Evolutionary conservation across 257 asterid species (phyloP).

Genomic region (Forsythia suspensa): DNA sequence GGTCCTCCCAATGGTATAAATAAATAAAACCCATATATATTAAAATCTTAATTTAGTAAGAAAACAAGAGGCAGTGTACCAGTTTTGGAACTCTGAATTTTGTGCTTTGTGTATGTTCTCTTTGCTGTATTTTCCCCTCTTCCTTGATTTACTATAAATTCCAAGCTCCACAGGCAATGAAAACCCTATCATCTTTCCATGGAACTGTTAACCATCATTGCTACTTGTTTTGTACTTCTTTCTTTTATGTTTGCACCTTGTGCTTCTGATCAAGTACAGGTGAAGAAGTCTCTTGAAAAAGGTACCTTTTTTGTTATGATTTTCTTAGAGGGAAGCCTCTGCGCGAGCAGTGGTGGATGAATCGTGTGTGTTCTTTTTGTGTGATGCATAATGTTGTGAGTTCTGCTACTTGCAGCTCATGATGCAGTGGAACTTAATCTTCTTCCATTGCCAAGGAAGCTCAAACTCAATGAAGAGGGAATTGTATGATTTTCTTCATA

Average conservation of each 20-base stretch:
- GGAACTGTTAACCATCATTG: slow-evolving; percentile 31
- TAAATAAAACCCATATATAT: background rate
- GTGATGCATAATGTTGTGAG: background rate
- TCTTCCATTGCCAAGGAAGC: slow-evolving; percentile 44
- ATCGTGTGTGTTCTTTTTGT: background rate
- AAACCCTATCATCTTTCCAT: slow-evolving; percentile 25
- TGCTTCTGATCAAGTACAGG: slow-evolving; percentile 32
- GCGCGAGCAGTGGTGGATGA: background rate
- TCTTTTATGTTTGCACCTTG: slow-evolving; percentile 35
- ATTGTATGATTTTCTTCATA: slow-evolving; percentile 22
- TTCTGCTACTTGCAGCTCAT: slow-evolving; percentile 27
- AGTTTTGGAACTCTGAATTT: slow-evolving; percentile 59
- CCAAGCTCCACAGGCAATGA: slow-evolving; percentile 12
- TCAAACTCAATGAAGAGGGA: slow-evolving; percentile 37
- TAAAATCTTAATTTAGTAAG: slow-evolving; percentile 23
- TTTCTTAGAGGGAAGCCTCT: background rate
- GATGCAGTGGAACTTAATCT: slow-evolving; percentile 22
- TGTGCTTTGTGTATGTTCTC: slow-evolving; percentile 69
- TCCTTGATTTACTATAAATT: slow-evolving; percentile 39
- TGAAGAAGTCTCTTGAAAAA: slow-evolving; percentile 21
- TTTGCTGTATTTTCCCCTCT: slow-evolving; percentile 15
- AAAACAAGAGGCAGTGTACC: slow-evolving; percentile 24
- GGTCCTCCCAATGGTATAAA: background rate
- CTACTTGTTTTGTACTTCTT: slow-evolving; percentile 29
- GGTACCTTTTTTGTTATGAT: slow-evolving; percentile 20